phyloP scores from a whole-genome alignment of 2,329 filamentous ascomycete species.

The Microcyclosporella mali region DNA sequence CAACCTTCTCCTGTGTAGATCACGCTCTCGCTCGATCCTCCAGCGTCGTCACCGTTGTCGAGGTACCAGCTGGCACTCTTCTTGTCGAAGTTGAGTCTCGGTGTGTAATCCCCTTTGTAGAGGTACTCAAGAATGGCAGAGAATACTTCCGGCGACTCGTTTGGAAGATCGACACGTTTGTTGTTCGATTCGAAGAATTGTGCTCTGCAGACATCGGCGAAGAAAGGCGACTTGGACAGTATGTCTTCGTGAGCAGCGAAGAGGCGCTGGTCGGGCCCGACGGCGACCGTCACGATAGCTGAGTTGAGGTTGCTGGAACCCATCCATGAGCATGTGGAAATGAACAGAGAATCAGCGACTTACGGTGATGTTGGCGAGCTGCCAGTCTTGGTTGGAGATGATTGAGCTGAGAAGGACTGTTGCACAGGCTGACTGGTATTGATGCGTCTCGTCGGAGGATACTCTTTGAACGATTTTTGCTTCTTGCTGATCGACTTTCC shows the following conservation, averaged over 20 bases:
- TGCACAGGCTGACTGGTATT: constrained; percentile 20
- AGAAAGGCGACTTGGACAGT: constrained; percentile 71
- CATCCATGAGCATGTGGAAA: constrained; percentile 5
- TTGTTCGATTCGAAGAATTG: constrained; percentile 56
- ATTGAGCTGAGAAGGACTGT: constrained; percentile 19
- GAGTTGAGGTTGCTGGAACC: constrained; percentile 32
- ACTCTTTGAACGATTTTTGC: constrained; percentile 32
- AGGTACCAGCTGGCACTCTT: constrained; percentile 73
- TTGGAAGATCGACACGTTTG: constrained; percentile 72
- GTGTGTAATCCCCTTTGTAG: constrained; percentile 91
- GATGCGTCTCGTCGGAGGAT: constrained; percentile 22
- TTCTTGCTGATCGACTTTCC: constrained; percentile 31
- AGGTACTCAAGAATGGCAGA: constrained; percentile 85
- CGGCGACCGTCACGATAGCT: constrained; percentile 78
- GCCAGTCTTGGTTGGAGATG: constrained; percentile 25
- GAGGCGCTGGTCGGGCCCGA: constrained; percentile 64
- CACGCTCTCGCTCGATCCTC: constrained; percentile 54
- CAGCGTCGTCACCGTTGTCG: constrained; percentile 52
- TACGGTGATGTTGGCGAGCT: constrained; percentile 29
- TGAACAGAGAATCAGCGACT: constrained; percentile 6
- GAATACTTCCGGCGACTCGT: constrained; percentile 86
- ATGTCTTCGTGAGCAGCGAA: constrained; percentile 90
- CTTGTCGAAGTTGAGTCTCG: constrained; percentile 75
- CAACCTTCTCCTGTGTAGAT: constrained; percentile 62
- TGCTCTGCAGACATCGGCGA: constrained; percentile 57